phyloP scores from a whole-genome alignment of 441 rosid species.

The Theobroma grandiflorum region DNA sequence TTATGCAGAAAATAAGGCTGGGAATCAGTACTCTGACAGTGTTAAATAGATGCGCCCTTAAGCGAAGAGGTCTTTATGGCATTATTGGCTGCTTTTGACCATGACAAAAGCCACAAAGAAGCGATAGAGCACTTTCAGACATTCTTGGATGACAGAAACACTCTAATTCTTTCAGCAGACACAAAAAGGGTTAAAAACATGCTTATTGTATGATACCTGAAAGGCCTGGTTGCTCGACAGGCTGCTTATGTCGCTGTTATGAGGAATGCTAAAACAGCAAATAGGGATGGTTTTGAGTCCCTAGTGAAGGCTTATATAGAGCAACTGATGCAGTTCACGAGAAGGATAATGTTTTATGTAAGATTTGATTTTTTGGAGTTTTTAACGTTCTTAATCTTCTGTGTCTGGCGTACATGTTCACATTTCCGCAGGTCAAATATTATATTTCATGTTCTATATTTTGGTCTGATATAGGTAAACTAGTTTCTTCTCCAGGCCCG shows the following conservation, averaged over 20 bases:
- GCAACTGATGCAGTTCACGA: slow-evolving; percentile 91
- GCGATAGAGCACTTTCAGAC: slow-evolving; percentile 71
- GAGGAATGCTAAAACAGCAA: slow-evolving; percentile 66
- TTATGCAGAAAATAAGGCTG: slow-evolving; percentile 75
- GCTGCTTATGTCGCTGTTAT: slow-evolving; percentile 85
- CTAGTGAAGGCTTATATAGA: slow-evolving; percentile 71
- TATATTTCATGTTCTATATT: neutral
- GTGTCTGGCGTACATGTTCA: neutral
- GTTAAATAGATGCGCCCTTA: slow-evolving; percentile 85
- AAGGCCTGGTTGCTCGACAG: slow-evolving; percentile 44
- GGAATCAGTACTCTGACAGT: slow-evolving; percentile 82
- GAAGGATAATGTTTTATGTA: slow-evolving; percentile 87
- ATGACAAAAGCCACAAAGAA: slow-evolving; percentile 70
- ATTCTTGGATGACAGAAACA: slow-evolving; percentile 74
- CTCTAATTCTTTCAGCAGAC: slow-evolving; percentile 84
- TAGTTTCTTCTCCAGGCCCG: slow-evolving; percentile 72
- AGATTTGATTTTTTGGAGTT: no score
- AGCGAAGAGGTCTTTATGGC: slow-evolving; percentile 86
- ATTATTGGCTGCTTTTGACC: slow-evolving; percentile 73
- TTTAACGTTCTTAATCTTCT: neutral
- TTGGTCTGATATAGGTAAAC: slow-evolving; percentile 56
- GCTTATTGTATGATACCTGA: neutral
- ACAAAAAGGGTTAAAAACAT: slow-evolving; percentile 62
- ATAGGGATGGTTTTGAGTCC: slow-evolving; percentile 73
- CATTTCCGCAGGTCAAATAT: no score